These are phyloP conservation scores for Chloropicon primus DNA, from an alignment of 139 green algal species.

Conservation along the genomic window DNA sequence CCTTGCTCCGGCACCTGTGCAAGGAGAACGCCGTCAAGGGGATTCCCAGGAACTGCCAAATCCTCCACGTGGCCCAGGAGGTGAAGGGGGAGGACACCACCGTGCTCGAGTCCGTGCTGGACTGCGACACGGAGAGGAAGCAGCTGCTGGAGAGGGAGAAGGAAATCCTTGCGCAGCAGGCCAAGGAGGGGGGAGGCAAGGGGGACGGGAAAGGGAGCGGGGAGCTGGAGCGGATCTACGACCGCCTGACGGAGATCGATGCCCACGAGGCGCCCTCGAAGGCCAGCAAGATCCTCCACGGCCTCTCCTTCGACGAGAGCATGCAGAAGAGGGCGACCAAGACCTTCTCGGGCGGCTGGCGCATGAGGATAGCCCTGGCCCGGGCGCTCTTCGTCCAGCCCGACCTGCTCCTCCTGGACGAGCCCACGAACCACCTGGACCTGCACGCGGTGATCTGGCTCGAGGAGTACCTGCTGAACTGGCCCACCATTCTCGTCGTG, in stretches of 20 bases:
- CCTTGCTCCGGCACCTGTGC: constrained; percentile 24
- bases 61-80: constrained; percentile 80
- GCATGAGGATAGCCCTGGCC: constrained; percentile 90
- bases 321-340: constrained; percentile 63
- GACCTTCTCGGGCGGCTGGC: constrained; percentile 90
- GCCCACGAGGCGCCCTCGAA: too few species aligned
- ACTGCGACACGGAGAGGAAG: constrained; percentile 58
- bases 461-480: constrained; percentile 82
- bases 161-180: constrained; percentile 24
- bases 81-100: constrained; percentile 59
- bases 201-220: neutral
- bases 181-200: constrained; percentile 4
- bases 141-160: constrained; percentile 48
- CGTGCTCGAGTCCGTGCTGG: constrained; percentile 52
- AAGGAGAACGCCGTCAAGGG: constrained; percentile 46
- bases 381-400: constrained; percentile 81
- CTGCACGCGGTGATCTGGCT: constrained; percentile 94
- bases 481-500: constrained; percentile 49
- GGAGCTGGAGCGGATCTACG: neutral
- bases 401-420: constrained; percentile 75
- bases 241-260: neutral
- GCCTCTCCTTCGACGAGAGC: constrained; percentile 89
- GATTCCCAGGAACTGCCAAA: constrained; percentile 86
- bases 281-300: constrained; percentile 12
- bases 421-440: constrained; percentile 55